Evolutionary conservation across 2,329 filamentous ascomycete genomes (phyloP).

Genomic region (Chaetomium sp.): DNA sequence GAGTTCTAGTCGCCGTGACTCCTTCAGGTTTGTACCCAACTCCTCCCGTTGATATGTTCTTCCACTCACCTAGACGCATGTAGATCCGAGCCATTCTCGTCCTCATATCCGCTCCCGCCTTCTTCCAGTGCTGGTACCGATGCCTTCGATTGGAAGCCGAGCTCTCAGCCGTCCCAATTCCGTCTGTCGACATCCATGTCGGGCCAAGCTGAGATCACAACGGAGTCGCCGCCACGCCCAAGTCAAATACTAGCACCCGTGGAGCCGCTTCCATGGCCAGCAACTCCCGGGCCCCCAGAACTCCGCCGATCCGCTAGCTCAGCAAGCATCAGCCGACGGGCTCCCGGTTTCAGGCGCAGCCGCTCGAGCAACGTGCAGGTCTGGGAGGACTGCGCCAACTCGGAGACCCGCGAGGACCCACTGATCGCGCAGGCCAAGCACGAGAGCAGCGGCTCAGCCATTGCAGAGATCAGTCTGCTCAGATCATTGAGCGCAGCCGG

Average conservation of each 20-base stretch:
- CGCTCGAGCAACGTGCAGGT: conserved; percentile 84
- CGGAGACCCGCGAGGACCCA: conserved; percentile 71
- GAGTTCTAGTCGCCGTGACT: conserved; percentile 48
- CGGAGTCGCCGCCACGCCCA: conserved; percentile 67
- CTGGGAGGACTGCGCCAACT: conserved; percentile 90
- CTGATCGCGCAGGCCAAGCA: conserved; percentile 79
- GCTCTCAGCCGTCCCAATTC: conserved; percentile 58
- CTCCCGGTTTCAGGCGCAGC: conserved; percentile 61
- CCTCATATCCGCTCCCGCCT: conserved; percentile 46
- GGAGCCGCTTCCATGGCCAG: neutral
- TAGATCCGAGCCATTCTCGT: conserved; percentile 50
- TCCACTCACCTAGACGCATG: conserved; percentile 23
- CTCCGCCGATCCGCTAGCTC: conserved; percentile 67
- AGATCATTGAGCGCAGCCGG: conserved; percentile 65
- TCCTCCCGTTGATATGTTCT: neutral
- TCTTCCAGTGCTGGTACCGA: conserved; percentile 42
- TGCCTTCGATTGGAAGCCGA: conserved; percentile 31
- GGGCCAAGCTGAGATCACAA: conserved; percentile 83
- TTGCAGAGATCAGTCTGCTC: conserved; percentile 79
- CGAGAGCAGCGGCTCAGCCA: conserved; percentile 75
- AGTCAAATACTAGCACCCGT: conserved; percentile 50
- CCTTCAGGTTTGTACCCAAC: conserved; percentile 46
- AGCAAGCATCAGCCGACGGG: conserved; percentile 55
- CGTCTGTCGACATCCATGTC: conserved; percentile 83
- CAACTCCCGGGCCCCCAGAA: neutral